These are phyloP conservation scores for Chytridium lagenaria DNA, from an alignment of 371 early-diverging fungal genomes.

Conservation along the genomic window DNA sequence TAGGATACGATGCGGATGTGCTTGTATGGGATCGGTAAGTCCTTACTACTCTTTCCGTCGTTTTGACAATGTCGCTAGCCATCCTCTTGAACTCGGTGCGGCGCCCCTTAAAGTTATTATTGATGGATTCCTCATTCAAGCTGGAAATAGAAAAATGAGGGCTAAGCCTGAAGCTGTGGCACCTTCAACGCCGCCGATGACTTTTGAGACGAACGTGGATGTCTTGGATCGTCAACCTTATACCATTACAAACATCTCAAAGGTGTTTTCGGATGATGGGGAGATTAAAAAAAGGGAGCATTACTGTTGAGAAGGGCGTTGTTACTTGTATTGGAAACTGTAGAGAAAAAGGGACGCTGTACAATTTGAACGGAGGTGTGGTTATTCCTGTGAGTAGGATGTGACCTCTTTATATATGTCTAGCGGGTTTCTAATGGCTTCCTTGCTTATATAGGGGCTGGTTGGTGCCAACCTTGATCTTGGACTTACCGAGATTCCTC, in stretches of 20 bases:
- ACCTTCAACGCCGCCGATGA: neutral
- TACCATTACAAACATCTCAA: slow-evolving; percentile 30
- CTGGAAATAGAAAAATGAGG: neutral
- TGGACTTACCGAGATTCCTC: slow-evolving; percentile 44
- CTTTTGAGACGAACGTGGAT: too few species aligned
- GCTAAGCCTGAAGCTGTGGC: neutral
- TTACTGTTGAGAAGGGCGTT: slow-evolving; percentile 42
- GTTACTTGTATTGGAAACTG: slow-evolving; percentile 44
- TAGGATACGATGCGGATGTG: slow-evolving; percentile 83
- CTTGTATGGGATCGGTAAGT: slow-evolving; percentile 60
- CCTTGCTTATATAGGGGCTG: slow-evolving; percentile 23
- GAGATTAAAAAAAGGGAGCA: neutral
- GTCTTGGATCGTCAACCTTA: neutral
- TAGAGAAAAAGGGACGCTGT: slow-evolving; percentile 20
- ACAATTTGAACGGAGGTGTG: slow-evolving; percentile 37
- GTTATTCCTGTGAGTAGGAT: slow-evolving; percentile 37
- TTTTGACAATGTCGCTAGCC: too few species aligned
- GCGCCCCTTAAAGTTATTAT: slow-evolving; percentile 73
- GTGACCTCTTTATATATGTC: too few species aligned
- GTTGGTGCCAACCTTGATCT: slow-evolving; percentile 34
- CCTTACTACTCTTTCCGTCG: too few species aligned
- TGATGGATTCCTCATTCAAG: slow-evolving; percentile 61
- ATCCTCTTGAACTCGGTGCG: slow-evolving; percentile 79
- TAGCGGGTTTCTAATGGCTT: too few species aligned
- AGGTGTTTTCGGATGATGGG: slow-evolving; percentile 26